Evolutionary conservation across 2,329 filamentous ascomycete genomes (phyloP), one percentile per base, ranked within the genome.

Genomic region (Claviceps sp.): DNA sequence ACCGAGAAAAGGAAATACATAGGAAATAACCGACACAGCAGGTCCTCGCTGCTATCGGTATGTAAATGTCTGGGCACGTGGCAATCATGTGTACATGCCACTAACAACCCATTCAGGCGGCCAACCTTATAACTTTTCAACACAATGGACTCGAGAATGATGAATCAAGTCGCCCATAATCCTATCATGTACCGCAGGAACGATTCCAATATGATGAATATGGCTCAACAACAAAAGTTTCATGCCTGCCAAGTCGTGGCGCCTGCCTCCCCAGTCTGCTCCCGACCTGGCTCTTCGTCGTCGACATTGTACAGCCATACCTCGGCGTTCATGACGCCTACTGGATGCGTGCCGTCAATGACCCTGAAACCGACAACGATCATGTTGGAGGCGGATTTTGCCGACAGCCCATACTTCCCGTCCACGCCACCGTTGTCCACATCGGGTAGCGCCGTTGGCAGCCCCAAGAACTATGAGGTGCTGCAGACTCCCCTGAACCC

Each of bases 141-240:
- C 65, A 68, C 70, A 72, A 88, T 88, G 85, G 84, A 87, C 63
- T 68, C 78, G 62, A 74, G 67, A 57, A 72, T 77, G 71, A 75
- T 78, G 71, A 64, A 70, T 62, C 80, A 77, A 68, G 67, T 86
- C 75, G 81, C 77, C 55, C 84, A 86, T 70, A 79, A 83, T 58
- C 75, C 86, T 54, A 94, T 89, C 75, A 90, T 86, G 78, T 93
- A 90, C 76, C 95, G 91, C 74, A 84, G 81, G 62, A 82, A 85
- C 58, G 86, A 93, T 60, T 77, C 84, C 57, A 82, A 80, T 67
- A 85, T 89, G 48, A 37, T 50, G 9, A 53, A 54, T 16, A 42
- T 50, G 42, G 47, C 52, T n/a, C 53, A 55, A 30, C 53, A 55
- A 30, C 53, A 50, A 37, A 55, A 55, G 37, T 18, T 53, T 26